Base-by-base conservation (phyloP, 1,284 basidiomycete species). In the Cryptococcus maquisensis region DNA sequence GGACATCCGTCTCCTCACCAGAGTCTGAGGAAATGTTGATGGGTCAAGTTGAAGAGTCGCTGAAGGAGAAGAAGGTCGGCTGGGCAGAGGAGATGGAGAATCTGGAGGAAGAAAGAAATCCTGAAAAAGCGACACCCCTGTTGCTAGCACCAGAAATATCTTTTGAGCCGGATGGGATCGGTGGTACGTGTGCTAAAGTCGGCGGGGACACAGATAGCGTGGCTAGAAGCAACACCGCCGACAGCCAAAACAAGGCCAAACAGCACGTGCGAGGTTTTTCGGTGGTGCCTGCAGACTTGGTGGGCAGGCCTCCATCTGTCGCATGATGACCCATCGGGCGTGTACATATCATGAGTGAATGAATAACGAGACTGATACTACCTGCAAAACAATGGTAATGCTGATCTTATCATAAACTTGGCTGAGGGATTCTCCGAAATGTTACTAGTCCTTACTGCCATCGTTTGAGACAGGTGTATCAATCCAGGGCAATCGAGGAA, bases 51-150 rank as follows among this genome's bases (percentile, higher is more conserved):
- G 44, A 26, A 4, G 16, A n/a, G 10, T 18, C 8, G 28, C 24
- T 24, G 28, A 45, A 45, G 44, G 44, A 45, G 44, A 45, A 32
- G 44, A 45, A 45, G 44, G 44, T 45, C n/a, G 44, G 44, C 23
- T 45, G 44, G 44, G 28, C 18, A 15, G 44, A 45, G 21, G 44
- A 24, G 24, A 10, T 18, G 20, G 44, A 35, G 15, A 13, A 4
- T n/a, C n/a, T 32, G 8, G n/a, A 28, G 44, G 44, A 45, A 28
- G 15, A 24, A 4, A n/a, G 28, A 40, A 16, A 18, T 40, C 20
- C 9, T 18, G 39, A 40, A 16, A 40, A 8, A 32, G 28, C 28
- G 10, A 10, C 28, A 10, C 28, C 28, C 6, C 28, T 32, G 6
- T 10, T 32, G 28, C 28, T 32, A 32, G 28, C 28, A 6, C 28